These are phyloP conservation scores for Pythium angustatum DNA, from an alignment of 352 stramenopile species.

Conservation along the genomic window DNA sequence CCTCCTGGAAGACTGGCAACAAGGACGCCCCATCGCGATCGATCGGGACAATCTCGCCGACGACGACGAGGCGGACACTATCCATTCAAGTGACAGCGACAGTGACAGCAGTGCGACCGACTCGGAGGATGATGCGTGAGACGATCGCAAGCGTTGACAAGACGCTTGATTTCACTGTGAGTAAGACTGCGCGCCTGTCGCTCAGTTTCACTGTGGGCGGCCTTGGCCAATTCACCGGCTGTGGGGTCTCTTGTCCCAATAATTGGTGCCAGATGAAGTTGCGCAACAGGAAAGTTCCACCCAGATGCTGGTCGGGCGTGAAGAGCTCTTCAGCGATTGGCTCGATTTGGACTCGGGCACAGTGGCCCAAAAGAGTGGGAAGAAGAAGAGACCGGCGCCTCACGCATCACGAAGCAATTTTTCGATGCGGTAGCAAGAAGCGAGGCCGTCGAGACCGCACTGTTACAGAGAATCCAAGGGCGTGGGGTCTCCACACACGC, in stretches of 20 bases:
- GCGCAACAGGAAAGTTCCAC: slow-evolving; percentile 18
- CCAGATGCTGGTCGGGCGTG: slow-evolving; percentile 14
- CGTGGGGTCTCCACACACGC: neutral
- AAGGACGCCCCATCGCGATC: slow-evolving; percentile 16
- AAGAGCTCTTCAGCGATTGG: slow-evolving; percentile 20
- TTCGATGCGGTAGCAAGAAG: slow-evolving; percentile 9
- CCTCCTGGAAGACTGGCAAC: slow-evolving; percentile 29
- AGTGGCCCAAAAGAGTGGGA: neutral
- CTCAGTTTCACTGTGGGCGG: too few relatives aligned
- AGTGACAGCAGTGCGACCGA: slow-evolving; percentile 7
- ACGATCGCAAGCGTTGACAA: neutral
- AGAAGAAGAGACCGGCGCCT: neutral
- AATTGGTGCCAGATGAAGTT: slow-evolving; percentile 25
- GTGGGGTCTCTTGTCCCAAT: slow-evolving; percentile 16
- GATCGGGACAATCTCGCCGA: slow-evolving; percentile 19
- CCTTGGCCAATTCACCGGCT: neutral
- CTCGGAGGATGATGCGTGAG: slow-evolving; percentile 3
- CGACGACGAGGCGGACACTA: slow-evolving; percentile 6
- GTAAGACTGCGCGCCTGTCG: neutral
- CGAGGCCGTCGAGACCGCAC: neutral
- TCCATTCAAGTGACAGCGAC: slow-evolving; percentile 24
- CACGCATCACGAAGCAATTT: neutral
- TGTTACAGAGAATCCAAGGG: neutral
- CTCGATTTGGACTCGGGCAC: slow-evolving; percentile 10
- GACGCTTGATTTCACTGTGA: neutral